phyloP scores from a whole-genome alignment of 192 early-diverging fungal genomes.

The Backusella morwellensis region DNA sequence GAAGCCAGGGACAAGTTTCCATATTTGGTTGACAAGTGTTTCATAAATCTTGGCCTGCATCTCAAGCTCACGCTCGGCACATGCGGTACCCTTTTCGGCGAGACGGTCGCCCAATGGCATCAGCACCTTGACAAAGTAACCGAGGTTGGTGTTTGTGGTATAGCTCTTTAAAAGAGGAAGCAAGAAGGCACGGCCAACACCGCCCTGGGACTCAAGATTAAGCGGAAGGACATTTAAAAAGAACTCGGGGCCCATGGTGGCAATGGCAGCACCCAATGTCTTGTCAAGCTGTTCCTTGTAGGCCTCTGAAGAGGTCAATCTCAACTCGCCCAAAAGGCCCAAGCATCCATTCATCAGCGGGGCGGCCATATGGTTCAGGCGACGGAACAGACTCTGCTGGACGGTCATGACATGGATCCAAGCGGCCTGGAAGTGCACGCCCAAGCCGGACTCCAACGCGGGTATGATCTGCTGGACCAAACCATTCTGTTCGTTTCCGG shows the following conservation, averaged over 20 bases:
- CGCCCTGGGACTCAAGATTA: slow-evolving; percentile 72
- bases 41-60: slow-evolving; percentile 88
- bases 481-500: slow-evolving; percentile 33
- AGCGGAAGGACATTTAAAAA: slow-evolving; percentile 78
- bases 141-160: slow-evolving; percentile 70
- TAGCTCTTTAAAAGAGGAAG: slow-evolving; percentile 78
- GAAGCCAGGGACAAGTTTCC: slow-evolving; percentile 82
- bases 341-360: slow-evolving; percentile 59
- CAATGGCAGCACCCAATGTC: slow-evolving; percentile 76
- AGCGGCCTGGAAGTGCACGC: slow-evolving; percentile 78
- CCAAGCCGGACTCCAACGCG: slow-evolving; percentile 54
- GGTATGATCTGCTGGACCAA: slow-evolving; percentile 46
- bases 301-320: slow-evolving; percentile 79
- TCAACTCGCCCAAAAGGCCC: slow-evolving; percentile 66
- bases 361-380: slow-evolving; percentile 62
- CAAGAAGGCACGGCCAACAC: slow-evolving; percentile 85
- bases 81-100: slow-evolving; percentile 58
- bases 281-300: slow-evolving; percentile 86
- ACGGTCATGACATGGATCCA: slow-evolving; percentile 84
- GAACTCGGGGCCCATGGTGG: slow-evolving; percentile 73
- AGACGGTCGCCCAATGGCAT: slow-evolving; percentile 82
- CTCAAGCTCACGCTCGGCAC: slow-evolving; percentile 52
- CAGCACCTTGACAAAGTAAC: slow-evolving; percentile 66
- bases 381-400: slow-evolving; percentile 72
- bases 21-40: slow-evolving; percentile 86